Percentiles rank a stretch among this genome's conserved stretches.
Conservation (phyloP, 495 filamentous ascomycete species). For the Penicillium simplicissimum region DNA sequence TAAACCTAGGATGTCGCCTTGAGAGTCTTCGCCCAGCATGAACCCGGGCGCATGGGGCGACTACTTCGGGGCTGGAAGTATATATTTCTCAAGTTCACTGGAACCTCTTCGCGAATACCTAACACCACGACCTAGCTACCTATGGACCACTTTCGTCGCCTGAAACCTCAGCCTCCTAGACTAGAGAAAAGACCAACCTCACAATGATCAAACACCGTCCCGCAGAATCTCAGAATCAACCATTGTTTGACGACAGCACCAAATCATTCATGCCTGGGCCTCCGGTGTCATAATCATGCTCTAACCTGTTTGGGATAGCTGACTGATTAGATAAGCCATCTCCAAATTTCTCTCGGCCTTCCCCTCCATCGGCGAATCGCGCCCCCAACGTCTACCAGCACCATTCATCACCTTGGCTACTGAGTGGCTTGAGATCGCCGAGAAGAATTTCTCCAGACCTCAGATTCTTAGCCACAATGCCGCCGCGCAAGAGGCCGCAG, state of each 20-base stretch:
- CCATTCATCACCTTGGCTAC: conserved; percentile 3
- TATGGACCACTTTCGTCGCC: background rate
- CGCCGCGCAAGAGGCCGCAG: conserved; percentile 35
- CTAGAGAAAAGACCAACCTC: background rate
- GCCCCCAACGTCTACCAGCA: conserved; percentile 9
- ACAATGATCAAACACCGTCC: background rate
- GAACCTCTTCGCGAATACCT: background rate
- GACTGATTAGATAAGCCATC: conserved; percentile 30
- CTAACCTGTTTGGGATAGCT: conserved; percentile 25
- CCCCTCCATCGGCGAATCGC: conserved; percentile 23
- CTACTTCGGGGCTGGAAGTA: too few species aligned
- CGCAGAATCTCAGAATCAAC: background rate
- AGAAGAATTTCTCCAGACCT: background rate
- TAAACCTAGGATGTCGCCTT: too few species aligned
- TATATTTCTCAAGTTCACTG: background rate
- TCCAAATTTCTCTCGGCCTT: conserved; percentile 33
- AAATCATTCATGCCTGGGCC: conserved; percentile 9
- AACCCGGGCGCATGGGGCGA: too few species aligned
- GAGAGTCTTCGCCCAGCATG: too few species aligned
- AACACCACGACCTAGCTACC: background rate
- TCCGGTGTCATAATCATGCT: conserved; percentile 16
- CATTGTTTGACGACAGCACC: background rate
- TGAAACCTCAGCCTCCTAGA: background rate
- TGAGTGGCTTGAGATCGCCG: conserved; percentile 17
- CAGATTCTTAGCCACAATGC: conserved; percentile 24